Conservation (phyloP, 768 basidiomycete species). For the Dictyophora rubrovolvata region DNA sequence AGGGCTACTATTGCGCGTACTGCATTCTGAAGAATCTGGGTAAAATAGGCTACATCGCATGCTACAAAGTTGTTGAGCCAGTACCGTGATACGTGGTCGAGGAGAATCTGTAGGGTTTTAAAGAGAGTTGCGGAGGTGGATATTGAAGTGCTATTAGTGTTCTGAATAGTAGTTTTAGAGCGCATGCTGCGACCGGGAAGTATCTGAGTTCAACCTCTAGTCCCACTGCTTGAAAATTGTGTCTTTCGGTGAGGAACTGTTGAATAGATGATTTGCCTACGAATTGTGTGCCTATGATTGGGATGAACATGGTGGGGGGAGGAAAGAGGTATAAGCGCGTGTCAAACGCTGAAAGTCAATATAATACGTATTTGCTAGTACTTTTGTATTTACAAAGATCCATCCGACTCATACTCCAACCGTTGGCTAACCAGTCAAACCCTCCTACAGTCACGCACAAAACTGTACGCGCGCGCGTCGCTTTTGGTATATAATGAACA, state of each 20-base stretch:
- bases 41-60: slow-evolving; percentile 43
- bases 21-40: slow-evolving; percentile 21
- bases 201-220: slow-evolving; percentile 17
- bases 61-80: slow-evolving; percentile 83
- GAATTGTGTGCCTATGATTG: slow-evolving; percentile 51
- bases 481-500: too few species aligned
- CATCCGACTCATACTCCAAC: slow-evolving; percentile 33
- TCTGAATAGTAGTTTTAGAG: slow-evolving; percentile 10
- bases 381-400: too few species aligned
- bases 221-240: slow-evolving; percentile 46
- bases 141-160: slow-evolving; percentile 9
- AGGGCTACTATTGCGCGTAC: not conserved
- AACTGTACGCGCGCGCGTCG: too few species aligned
- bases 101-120: slow-evolving; percentile 38
- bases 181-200: not conserved
- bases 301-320: slow-evolving; percentile 45
- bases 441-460: too few species aligned
- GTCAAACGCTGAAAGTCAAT: too few species aligned
- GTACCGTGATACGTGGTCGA: slow-evolving; percentile 67
- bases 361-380: too few species aligned
- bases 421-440: slow-evolving; percentile 23
- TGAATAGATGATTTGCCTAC: slow-evolving; percentile 42
- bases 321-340: too few species aligned
- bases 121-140: slow-evolving; percentile 25
- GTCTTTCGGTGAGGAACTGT: slow-evolving; percentile 46